Evolutionary conservation across 108 stramenopile genomes (phyloP).

Genomic region (Cyclostephanos invisitatus): DNA sequence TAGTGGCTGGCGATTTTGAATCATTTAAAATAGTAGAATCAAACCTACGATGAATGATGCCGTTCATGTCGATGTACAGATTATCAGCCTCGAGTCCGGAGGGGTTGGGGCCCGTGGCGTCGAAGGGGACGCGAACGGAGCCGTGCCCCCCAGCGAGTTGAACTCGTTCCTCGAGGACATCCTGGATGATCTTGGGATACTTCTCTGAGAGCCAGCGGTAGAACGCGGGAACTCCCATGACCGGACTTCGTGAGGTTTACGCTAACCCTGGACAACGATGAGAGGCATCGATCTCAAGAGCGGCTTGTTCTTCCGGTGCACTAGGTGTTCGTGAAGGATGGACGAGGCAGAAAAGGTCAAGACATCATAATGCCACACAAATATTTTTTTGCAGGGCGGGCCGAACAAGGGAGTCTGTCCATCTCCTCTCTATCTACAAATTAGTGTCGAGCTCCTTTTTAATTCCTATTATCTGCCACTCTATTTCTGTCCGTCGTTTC

Average conservation of each 20-base stretch:
- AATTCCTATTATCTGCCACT: too few relatives aligned
- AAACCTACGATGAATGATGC: constrained; percentile 99
- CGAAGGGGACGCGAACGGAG: constrained; percentile 76
- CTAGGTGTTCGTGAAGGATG: too few relatives aligned
- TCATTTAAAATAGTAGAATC: too few relatives aligned
- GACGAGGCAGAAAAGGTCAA: too few relatives aligned
- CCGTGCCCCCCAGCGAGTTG: constrained; percentile 62
- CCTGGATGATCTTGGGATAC: constrained; percentile 94
- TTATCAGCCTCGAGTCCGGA: constrained; percentile 91
- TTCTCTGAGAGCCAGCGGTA: constrained; percentile 99
- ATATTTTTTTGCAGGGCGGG: too few relatives aligned
- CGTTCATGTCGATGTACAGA: constrained; percentile 99
- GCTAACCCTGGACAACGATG: not conserved
- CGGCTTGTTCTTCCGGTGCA: too few relatives aligned
- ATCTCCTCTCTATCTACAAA: too few relatives aligned
- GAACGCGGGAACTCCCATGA: constrained; percentile 99
- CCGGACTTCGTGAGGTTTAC: not conserved
- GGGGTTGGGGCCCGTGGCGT: constrained; percentile 88
- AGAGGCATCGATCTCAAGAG: not conserved
- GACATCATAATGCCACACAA: too few relatives aligned
- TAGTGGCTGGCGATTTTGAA: too few relatives aligned
- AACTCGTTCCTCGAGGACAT: constrained; percentile 93
- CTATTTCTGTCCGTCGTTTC: too few relatives aligned
- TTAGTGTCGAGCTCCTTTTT: too few relatives aligned
- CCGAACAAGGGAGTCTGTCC: too few relatives aligned